Evolutionary conservation across 352 stramenopile species (phyloP), one percentile per base, ranked within the genome.

Genomic region (Phytophthora cactorum): DNA sequence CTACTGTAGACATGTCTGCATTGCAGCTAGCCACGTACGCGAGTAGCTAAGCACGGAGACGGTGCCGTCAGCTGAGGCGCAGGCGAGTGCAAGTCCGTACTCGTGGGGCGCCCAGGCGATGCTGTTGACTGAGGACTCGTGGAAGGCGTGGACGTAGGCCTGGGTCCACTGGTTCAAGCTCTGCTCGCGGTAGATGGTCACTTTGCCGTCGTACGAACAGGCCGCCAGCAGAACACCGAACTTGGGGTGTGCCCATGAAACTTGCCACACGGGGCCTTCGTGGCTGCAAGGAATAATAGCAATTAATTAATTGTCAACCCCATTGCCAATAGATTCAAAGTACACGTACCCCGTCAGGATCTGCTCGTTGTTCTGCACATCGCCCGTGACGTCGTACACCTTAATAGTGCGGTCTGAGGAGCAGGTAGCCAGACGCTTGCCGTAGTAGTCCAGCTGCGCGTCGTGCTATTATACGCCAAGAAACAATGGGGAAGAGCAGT

Each of bases 401-500:
- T 99, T 99, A 63, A 99, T 92, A 14, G 96, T 99, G 45, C 96
- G 90, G 77, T 99, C 97, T 5, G 96, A 99, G 38, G 97, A 99
- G 71, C 92, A 98, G 4, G 98, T 99, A 49, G 98, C 98, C 31
- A 99, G 85, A 58, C 98, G 97, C 77, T 98, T 99, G 68, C 96
- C 97, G 78, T 99, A 99, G 84, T 99, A 99, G 82, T 99, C 98
- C 60, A 99, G 82, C 74, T 99, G 96, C 52, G 96, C 96, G 76
- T 99, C 98, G 78, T 99, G 97, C 77, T 97, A 66, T 10, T 28
- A 55, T 12, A 76, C n/a, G 29, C 11, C 5, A 44, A 43, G 32
- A 29, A 29, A 7, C 1, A 59, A 27, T 28, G 17, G 8, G 27
- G 14, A 29, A 6, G 32, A 22, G 15, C 4, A 11, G n/a, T 53